These are phyloP conservation scores for Colletotrichum tofieldiae DNA, from an alignment of 2,329 filamentous ascomycete species.

Conservation along the genomic window DNA sequence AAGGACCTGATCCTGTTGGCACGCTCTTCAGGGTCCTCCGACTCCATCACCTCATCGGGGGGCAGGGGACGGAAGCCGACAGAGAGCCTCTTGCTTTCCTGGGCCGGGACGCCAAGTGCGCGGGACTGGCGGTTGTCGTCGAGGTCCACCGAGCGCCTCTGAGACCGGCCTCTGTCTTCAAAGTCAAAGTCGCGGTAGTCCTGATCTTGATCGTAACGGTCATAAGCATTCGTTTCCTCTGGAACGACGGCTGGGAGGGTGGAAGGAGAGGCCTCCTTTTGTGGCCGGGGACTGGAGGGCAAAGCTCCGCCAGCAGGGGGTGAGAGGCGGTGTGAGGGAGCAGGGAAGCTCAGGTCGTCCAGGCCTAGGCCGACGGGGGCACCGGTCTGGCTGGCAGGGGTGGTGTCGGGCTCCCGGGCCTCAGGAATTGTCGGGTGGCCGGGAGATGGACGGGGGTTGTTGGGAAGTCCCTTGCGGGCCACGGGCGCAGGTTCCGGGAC, in stretches of 20 bases:
- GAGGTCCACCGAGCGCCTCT: conserved; percentile 48
- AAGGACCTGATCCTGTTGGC: conserved; percentile 98
- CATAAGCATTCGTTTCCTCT: conserved; percentile 46
- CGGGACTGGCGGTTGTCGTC: conserved; percentile 49
- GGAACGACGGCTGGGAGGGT: conserved; percentile 49
- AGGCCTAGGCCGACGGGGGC: conserved; percentile 43
- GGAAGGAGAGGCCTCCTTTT: conserved; percentile 55
- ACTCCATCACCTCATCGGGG: conserved; percentile 82
- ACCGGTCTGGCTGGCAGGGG: conserved; percentile 30
- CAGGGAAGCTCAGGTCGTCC: conserved; percentile 39
- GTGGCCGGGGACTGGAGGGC: conserved; percentile 51
- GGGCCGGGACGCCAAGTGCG: conserved; percentile 68
- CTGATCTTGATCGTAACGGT: conserved; percentile 41
- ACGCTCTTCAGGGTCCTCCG: conserved; percentile 92
- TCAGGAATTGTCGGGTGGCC: conserved; percentile 27
- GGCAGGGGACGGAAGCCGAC: conserved; percentile 88
- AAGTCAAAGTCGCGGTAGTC: conserved; percentile 47
- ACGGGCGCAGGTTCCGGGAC: conserved; percentile 57
- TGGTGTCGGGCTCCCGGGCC: conserved; percentile 33
- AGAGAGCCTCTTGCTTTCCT: conserved; percentile 73
- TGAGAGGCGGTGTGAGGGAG: conserved; percentile 44
- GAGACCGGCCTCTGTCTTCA: conserved; percentile 56
- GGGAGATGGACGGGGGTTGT: conserved; percentile 40
- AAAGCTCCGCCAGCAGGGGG: conserved; percentile 49
- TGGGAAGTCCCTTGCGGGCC: conserved; percentile 48